A percentile compares a stretch with the other conserved stretches of the same genome.
Conservation (phyloP, 2,329 filamentous ascomycete genomes). For the Pseudopithomyces maydicus region DNA sequence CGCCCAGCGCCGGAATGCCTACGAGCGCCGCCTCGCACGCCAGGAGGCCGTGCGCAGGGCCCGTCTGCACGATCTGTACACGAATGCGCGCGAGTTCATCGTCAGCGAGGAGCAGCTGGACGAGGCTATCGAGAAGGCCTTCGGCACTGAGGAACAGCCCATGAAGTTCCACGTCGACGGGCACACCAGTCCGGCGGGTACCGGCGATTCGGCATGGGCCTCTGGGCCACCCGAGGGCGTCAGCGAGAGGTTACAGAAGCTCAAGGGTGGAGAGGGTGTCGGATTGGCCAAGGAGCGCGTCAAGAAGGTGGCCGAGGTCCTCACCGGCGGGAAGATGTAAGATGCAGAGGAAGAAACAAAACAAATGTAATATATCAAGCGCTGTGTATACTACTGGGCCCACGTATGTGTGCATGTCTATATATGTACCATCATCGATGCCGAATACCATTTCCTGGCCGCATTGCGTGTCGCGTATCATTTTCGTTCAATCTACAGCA, state of each 20-base stretch:
- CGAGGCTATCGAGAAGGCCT: constrained; percentile 74
- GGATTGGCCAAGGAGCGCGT: constrained; percentile 62
- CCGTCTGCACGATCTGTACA: constrained; percentile 84
- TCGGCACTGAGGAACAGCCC: constrained; percentile 63
- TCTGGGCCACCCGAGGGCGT: constrained; percentile 38
- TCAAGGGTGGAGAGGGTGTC: constrained; percentile 42
- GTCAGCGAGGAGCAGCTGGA: constrained; percentile 78
- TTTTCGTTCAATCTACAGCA: too few relatives aligned
- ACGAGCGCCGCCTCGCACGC: constrained; percentile 50
- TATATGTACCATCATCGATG: neutral
- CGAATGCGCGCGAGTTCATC: constrained; percentile 87
- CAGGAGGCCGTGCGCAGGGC: constrained; percentile 68
- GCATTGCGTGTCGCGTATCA: neutral
- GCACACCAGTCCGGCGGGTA: constrained; percentile 18
- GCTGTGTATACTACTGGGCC: constrained; percentile 1
- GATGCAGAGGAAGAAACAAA: neutral
- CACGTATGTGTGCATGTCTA: too few relatives aligned
- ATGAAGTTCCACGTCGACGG: constrained; percentile 45
- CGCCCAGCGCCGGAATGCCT: constrained; percentile 38
- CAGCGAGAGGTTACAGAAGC: constrained; percentile 37
- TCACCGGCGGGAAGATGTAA: constrained; percentile 68
- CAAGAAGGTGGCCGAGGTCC: constrained; percentile 67
- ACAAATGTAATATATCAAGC: neutral
- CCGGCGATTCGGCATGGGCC: constrained; percentile 38
- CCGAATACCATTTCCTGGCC: neutral